Conservation (phyloP, 1,284 basidiomycete genomes). For the Phellopilus nigrolimitatus region DNA sequence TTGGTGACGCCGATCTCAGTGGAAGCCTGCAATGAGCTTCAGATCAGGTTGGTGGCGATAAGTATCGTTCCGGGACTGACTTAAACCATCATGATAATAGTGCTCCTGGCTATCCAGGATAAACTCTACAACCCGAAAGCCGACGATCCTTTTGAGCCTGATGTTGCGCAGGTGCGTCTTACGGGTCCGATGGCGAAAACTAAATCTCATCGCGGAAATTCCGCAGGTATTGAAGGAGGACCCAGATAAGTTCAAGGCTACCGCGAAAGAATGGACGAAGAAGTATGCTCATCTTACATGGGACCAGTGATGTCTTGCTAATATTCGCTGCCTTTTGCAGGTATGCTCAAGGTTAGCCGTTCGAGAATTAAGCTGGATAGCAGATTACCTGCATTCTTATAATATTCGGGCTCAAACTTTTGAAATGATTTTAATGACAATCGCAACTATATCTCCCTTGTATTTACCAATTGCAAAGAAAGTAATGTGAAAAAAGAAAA, state of each 20-base stretch:
- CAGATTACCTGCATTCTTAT: too few species aligned
- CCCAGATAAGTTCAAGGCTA: conserved; percentile 60
- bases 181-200: not conserved
- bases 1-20: conserved; percentile 42
- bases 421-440: too few species aligned
- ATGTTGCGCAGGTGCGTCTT: conserved; percentile 52
- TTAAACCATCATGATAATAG: conserved; percentile 35
- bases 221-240: conserved; percentile 67
- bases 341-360: too few species aligned
- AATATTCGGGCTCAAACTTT: too few species aligned
- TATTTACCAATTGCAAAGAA: too few species aligned
- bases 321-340: not conserved
- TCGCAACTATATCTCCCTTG: too few species aligned
- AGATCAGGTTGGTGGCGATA: conserved; percentile 31
- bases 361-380: too few species aligned
- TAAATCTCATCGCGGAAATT: not conserved
- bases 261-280: conserved; percentile 78
- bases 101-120: conserved; percentile 75
- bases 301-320: not conserved
- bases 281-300: conserved; percentile 42
- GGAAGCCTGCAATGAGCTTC: conserved; percentile 84
- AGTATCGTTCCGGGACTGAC: conserved; percentile 8
- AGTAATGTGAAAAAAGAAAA: too few species aligned
- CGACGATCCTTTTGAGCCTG: conserved; percentile 86
- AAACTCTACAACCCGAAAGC: conserved; percentile 85